Evolutionary conservation across 768 basidiomycete species (phyloP).

Genomic region (Pisolithus albus): DNA sequence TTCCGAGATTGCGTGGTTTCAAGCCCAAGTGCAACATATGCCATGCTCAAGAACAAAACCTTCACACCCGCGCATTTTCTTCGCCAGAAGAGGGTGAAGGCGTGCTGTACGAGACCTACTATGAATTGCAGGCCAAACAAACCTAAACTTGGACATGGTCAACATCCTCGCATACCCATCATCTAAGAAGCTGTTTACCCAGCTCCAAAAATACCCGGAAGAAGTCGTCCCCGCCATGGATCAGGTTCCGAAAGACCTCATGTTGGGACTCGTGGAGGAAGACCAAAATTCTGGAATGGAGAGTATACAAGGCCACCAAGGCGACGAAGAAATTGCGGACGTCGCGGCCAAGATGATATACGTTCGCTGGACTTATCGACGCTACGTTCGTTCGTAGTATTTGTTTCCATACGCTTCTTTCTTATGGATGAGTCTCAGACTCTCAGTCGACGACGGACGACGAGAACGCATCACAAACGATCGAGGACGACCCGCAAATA

Average conservation of each 20-base stretch:
- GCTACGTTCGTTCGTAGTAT: too few species aligned
- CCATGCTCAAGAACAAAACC: constrained; percentile 59
- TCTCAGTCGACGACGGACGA: constrained; percentile 46
- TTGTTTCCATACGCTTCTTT: too few species aligned
- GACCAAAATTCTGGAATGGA: constrained; percentile 66
- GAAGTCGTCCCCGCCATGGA: constrained; percentile 98
- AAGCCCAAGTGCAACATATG: constrained; percentile 81
- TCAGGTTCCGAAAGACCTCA: constrained; percentile 87
- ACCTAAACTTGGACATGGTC: constrained; percentile 82
- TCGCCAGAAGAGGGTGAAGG: constrained; percentile 64
- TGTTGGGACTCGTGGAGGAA: constrained; percentile 80
- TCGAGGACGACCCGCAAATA: constrained; percentile 77
- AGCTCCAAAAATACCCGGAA: constrained; percentile 90
- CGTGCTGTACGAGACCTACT: constrained; percentile 75
- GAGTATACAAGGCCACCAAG: constrained; percentile 69
- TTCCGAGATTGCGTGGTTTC: constrained; percentile 87
- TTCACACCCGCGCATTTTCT: constrained; percentile 42
- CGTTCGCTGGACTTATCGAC: too few species aligned
- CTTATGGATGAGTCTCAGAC: constrained; percentile 38
- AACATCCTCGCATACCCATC: constrained; percentile 86
- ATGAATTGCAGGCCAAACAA: constrained; percentile 81
- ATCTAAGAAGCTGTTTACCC: constrained; percentile 72
- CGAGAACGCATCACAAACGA: constrained; percentile 73
- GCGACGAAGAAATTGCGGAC: constrained; percentile 82
- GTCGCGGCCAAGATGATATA: constrained; percentile 71